Percentiles rank a stretch among this genome's conserved stretches.
Evolutionary conservation across 148 eudicot species (phyloP).

Genomic region (Pouteria glomerata): DNA sequence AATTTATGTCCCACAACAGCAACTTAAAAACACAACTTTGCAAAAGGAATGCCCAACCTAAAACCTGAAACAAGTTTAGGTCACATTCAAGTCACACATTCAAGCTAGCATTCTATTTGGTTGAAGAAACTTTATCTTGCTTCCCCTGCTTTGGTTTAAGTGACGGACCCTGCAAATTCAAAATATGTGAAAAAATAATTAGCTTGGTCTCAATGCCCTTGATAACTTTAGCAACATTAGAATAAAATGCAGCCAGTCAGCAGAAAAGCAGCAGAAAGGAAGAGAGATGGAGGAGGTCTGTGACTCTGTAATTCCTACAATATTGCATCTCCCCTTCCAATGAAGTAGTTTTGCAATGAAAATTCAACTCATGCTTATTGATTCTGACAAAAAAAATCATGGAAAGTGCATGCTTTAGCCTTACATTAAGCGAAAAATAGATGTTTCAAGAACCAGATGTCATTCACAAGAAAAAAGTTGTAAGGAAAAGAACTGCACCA

Average conservation of each 20-base stretch:
- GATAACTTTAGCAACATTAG: too few species aligned
- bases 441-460: neutral
- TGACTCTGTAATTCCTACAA: neutral
- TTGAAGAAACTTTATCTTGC: constrained; percentile 24
- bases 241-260: neutral
- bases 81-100: constrained; percentile 2
- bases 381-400: neutral
- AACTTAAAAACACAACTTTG: neutral
- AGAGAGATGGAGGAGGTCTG: neutral
- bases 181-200: neutral
- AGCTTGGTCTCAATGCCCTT: neutral
- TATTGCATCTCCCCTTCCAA: neutral
- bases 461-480: neutral
- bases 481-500: neutral
- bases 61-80: constrained; percentile 4
- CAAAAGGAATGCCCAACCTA: neutral
- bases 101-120: constrained; percentile 39
- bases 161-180: constrained; percentile 32
- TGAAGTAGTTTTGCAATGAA: neutral
- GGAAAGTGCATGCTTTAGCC: neutral
- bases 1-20: neutral
- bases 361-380: neutral
- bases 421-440: neutral
- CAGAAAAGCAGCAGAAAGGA: neutral
- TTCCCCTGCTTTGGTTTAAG: constrained; percentile 23